Base-by-base conservation (phyloP, 768 basidiomycete species). In the Agaricus blazei region DNA sequence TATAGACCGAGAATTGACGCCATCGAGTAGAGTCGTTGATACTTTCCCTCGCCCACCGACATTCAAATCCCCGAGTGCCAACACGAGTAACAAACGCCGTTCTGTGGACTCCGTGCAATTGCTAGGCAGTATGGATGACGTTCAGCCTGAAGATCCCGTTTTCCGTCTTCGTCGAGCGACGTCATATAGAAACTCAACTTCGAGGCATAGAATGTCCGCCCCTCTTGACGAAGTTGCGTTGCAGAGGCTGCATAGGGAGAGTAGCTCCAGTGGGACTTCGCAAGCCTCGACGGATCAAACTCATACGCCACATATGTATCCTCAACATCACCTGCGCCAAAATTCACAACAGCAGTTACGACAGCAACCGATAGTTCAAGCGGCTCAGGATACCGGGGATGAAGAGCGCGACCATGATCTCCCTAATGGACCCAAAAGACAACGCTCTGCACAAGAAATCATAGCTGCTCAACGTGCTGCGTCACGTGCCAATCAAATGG, bases 381-480 rank as follows among this genome's bases (percentile, higher is more conserved):
- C 34, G 34, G 11, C 34, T 34, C 34, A 34, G 34, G 34, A 34
- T 11, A 34, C 11, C 3, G 34, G 34, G 34, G 11, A 11, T 34
- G 34, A 34, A 34, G 34, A 34, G 45, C 48, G 85, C 54, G 34
- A 74, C 64, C 54, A 43, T 64, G 26, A 62, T 58, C n/a, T 51
- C 63, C 23, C 51, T 58, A 9, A 59, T 64, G 26, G 68, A 69
- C 71, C 58, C 63, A 71, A 58, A 70, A 71, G 31, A 57, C 67
- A 68, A 43, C 73, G 71, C 1, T 90, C 91, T 3, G 81, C 86
- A 24, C 90, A 91, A 59, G 93, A 97, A 61, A 88, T 97, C 63
- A 97, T 98, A 54, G 91, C 90, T 11, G 93, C 93, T 4, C 96
- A 98, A 65, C 83, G 95, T 4, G 90, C 88, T 1, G 90, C 86